These are phyloP conservation scores for Collybia mongolica DNA, from an alignment of 768 basidiomycete species.

Conservation along the genomic window DNA sequence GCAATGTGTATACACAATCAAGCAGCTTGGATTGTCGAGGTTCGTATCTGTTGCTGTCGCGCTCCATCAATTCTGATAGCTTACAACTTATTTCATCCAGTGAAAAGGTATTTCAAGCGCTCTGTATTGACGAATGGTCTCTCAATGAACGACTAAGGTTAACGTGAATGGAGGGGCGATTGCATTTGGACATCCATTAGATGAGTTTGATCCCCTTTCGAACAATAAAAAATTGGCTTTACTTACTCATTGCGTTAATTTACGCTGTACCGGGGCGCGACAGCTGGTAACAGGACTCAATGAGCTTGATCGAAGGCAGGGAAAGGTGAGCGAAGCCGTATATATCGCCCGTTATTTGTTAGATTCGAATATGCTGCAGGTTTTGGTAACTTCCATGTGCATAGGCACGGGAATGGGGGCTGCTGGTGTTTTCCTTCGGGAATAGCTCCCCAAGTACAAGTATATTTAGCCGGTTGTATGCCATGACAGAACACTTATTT, in stretches of 20 bases:
- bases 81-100: constrained; percentile 17
- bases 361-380: constrained; percentile 30
- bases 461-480: too few relatives aligned
- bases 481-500: too few relatives aligned
- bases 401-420: constrained; percentile 94
- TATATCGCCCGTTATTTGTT: neutral
- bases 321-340: constrained; percentile 48
- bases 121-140: neutral
- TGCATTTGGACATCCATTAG: constrained; percentile 81
- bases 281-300: constrained; percentile 84
- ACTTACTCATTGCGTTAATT: constrained; percentile 7
- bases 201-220: constrained; percentile 41
- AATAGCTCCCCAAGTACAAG: constrained; percentile 22
- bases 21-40: constrained; percentile 58
- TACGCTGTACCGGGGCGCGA: constrained; percentile 81
- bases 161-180: constrained; percentile 93
- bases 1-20: constrained; percentile 73
- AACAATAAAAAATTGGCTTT: neutral
- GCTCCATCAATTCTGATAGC: neutral
- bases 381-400: constrained; percentile 89
- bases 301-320: constrained; percentile 65
- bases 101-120: constrained; percentile 28
- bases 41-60: constrained; percentile 14
- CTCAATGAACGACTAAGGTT: constrained; percentile 37
- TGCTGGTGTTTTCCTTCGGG: constrained; percentile 69